Base-by-base conservation (phyloP, 768 basidiomycete genomes). In the Clitopilus hobsonii region DNA sequence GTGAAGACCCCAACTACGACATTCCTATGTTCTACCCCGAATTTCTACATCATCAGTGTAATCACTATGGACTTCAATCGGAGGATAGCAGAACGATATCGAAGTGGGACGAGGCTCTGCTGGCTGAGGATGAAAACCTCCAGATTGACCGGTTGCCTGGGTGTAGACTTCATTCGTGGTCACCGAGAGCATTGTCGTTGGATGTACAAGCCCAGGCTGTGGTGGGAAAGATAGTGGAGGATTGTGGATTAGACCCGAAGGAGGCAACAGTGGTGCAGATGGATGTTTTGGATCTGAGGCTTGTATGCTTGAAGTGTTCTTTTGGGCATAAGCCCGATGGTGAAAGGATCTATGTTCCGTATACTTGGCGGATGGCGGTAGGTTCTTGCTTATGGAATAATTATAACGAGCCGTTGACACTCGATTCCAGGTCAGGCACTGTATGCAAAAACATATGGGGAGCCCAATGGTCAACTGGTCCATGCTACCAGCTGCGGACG, bases 261-360 rank as follows among this genome's bases (percentile, higher is more conserved):
- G 56, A 54, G n/a, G 61, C 65, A 20, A 71, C 62, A 5, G 65
- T 62, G 16, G 54, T 54, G 38, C 49, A 62, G 41, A 58, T 74
- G 61, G 72, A 75, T 52, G 28, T 58, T 24, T 20, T 62, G 16
- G 66, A 74, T 55, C 60, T 65, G 2, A 59, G 69, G 26, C 54
- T 75, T 23, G 66, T 70, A 14, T 75, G 74, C 58, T 53, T 74
- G 52, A 71, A 69, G 45, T 75, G 72, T 54, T 64, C 63, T 2
- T 68, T 62, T 57, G 72, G 72, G 4, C 53, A 53, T 6, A 63
- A 61, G 47, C 65, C 67, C 49, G 69, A 74, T 54, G 71, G 72
- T 32, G 67, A 70, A 48, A 60, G 71, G 24, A 52, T 30, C 29
- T 64, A 65, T 25, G 56, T 57, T 11, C 65, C 71, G 8, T 64